A percentile compares a stretch with the other conserved stretches of the same genome.
These are phyloP conservation scores for Metschnikowia reukaufii DNA, from an alignment of 805 yeast species.

Conservation along the genomic window DNA sequence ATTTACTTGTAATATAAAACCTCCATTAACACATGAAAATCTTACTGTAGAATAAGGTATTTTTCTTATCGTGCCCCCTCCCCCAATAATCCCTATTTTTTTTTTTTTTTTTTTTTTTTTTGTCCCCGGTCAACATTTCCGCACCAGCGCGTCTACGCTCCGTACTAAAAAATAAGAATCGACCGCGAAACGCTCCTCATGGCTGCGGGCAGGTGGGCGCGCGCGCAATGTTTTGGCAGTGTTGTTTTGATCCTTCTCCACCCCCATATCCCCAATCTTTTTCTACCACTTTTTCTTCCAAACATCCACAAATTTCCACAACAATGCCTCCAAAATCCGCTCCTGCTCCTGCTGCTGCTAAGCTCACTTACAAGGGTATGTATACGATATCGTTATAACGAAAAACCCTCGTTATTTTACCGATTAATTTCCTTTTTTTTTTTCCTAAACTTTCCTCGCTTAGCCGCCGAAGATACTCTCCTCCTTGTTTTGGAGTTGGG, in stretches of 20 bases:
- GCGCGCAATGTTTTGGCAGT: conserved; percentile 11
- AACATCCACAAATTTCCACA: conserved; percentile 2
- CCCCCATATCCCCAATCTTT: conserved; percentile 7
- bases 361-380: conserved; percentile 20
- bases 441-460: neutral
- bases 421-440: neutral
- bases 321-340: conserved; percentile 19
- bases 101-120: neutral
- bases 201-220: neutral
- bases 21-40: too few relatives aligned
- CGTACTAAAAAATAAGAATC: neutral
- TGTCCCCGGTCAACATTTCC: neutral
- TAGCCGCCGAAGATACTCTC: neutral
- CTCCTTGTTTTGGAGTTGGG: neutral
- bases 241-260: conserved; percentile 13
- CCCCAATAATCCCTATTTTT: too few relatives aligned
- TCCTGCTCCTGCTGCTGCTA: conserved; percentile 13
- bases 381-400: too few relatives aligned
- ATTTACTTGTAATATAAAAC: too few relatives aligned
- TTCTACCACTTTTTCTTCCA: conserved; percentile 9
- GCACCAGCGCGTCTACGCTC: neutral
- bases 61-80: too few relatives aligned
- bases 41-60: too few relatives aligned
- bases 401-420: neutral
- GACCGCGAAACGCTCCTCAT: neutral